phyloP scores from a whole-genome alignment of 768 basidiomycete genomes.

The Tricholoma matsutake region DNA sequence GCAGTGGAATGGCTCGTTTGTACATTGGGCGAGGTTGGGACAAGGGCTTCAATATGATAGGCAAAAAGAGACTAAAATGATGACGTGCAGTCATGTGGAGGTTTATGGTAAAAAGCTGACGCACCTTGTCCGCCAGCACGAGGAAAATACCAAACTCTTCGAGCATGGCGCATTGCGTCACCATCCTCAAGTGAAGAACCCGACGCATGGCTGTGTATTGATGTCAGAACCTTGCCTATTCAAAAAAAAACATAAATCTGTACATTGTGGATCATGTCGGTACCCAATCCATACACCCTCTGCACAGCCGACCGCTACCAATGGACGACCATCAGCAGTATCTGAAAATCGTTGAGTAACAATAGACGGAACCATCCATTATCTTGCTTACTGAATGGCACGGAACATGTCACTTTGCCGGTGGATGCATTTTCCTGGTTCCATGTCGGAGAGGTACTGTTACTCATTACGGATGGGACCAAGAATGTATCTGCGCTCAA shows the following conservation, averaged over 20 bases:
- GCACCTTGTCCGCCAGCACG: slow-evolving; percentile 88
- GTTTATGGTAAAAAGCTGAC: background rate
- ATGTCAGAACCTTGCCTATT: background rate
- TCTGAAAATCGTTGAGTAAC: slow-evolving; percentile 40
- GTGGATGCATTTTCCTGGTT: slow-evolving; percentile 70
- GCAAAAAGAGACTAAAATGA: slow-evolving; percentile 73
- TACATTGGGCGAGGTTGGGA: slow-evolving; percentile 80
- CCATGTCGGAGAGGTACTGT: slow-evolving; percentile 53
- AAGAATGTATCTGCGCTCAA: slow-evolving; percentile 87
- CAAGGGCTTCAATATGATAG: slow-evolving; percentile 93
- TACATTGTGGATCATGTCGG: slow-evolving; percentile 84
- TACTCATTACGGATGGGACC: slow-evolving; percentile 60
- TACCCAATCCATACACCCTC: slow-evolving; percentile 99
- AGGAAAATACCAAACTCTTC: slow-evolving; percentile 97
- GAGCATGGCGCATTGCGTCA: slow-evolving; percentile 93
- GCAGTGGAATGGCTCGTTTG: slow-evolving; percentile 51
- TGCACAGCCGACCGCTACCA: slow-evolving; percentile 92
- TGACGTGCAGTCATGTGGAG: background rate
- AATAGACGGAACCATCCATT: background rate
- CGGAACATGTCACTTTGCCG: slow-evolving; percentile 92
- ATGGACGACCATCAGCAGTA: slow-evolving; percentile 78
- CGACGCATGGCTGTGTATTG: slow-evolving; percentile 75
- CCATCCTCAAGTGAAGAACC: slow-evolving; percentile 89
- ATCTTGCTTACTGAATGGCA: slow-evolving; percentile 78
- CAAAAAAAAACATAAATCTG: slow-evolving; percentile 18